These are phyloP conservation scores for Populus hybrid DNA, from an alignment of 441 rosid genomes.

Conservation along the genomic window DNA sequence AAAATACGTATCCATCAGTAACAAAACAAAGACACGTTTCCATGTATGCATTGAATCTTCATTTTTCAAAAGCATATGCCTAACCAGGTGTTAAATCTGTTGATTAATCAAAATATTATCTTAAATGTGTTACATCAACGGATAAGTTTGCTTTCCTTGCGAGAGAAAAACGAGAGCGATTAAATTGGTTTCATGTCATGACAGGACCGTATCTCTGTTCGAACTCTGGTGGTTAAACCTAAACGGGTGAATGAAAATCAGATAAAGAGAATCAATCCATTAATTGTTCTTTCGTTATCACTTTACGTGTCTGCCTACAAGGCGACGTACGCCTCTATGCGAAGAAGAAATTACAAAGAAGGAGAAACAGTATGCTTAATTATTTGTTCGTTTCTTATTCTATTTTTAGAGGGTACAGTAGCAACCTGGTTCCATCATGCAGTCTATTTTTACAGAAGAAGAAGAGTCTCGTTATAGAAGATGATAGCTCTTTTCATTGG, in stretches of 20 bases:
- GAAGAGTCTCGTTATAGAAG: background rate
- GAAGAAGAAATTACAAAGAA: background rate
- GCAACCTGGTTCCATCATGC: too few species aligned
- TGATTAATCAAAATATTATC: background rate
- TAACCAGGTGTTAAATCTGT: background rate
- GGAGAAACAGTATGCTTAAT: background rate
- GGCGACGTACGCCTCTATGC: background rate
- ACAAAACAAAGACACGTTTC: background rate
- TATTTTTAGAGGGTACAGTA: too few species aligned
- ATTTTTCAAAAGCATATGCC: background rate
- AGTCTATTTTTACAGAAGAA: background rate
- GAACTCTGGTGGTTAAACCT: background rate
- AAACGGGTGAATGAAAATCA: background rate
- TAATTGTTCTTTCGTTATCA: background rate
- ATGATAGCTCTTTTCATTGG: too few species aligned
- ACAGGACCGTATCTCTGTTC: background rate
- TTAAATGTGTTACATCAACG: background rate
- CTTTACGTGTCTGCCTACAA: background rate
- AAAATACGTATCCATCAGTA: too few species aligned
- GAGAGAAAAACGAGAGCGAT: background rate
- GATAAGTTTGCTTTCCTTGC: background rate
- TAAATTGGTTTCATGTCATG: background rate
- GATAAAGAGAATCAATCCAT: background rate
- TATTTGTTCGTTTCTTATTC: background rate
- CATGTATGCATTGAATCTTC: background rate